Percentiles rank a stretch among this genome's conserved stretches.
Evolutionary conservation across 1,284 basidiomycete species (phyloP).

Genomic region (Heimioporus retisporus): DNA sequence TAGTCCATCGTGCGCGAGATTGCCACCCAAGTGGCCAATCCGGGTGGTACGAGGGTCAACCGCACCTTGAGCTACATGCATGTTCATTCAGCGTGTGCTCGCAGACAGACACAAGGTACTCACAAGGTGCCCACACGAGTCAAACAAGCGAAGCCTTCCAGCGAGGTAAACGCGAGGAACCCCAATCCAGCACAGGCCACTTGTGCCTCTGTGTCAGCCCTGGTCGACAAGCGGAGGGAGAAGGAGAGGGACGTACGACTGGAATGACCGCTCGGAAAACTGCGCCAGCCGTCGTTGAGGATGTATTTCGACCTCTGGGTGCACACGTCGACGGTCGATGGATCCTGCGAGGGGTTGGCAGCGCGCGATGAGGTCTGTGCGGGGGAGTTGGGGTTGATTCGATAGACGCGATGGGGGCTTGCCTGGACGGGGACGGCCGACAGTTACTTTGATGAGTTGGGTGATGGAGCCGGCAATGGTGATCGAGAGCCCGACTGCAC

Average conservation of each 20-base stretch:
- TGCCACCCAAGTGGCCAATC: constrained; percentile 74
- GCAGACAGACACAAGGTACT: constrained; percentile 27
- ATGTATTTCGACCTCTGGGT: constrained; percentile 60
- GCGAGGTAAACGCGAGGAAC: constrained; percentile 76
- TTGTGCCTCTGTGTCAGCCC: constrained; percentile 30
- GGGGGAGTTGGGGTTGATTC: neutral
- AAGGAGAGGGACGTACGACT: constrained; percentile 53
- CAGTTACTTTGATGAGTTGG: constrained; percentile 71
- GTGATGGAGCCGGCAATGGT: constrained; percentile 72
- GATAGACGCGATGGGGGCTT: constrained; percentile 8
- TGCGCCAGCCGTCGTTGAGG: constrained; percentile 77
- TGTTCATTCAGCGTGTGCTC: neutral
- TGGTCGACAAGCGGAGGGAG: neutral
- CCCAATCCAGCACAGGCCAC: constrained; percentile 82
- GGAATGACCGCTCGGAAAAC: constrained; percentile 83
- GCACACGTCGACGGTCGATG: constrained; percentile 70
- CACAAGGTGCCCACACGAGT: constrained; percentile 69
- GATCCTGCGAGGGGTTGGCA: constrained; percentile 68
- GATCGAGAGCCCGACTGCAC: constrained; percentile 63
- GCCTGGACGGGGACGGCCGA: constrained; percentile 78
- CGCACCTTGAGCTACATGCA: constrained; percentile 66
- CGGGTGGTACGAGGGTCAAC: constrained; percentile 70
- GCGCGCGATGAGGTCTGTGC: constrained; percentile 66
- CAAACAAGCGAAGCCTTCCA: constrained; percentile 83
- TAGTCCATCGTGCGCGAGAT: constrained; percentile 77